These are phyloP conservation scores for Tulasnella sp. DNA, from an alignment of 768 basidiomycete species.

Conservation along the genomic window DNA sequence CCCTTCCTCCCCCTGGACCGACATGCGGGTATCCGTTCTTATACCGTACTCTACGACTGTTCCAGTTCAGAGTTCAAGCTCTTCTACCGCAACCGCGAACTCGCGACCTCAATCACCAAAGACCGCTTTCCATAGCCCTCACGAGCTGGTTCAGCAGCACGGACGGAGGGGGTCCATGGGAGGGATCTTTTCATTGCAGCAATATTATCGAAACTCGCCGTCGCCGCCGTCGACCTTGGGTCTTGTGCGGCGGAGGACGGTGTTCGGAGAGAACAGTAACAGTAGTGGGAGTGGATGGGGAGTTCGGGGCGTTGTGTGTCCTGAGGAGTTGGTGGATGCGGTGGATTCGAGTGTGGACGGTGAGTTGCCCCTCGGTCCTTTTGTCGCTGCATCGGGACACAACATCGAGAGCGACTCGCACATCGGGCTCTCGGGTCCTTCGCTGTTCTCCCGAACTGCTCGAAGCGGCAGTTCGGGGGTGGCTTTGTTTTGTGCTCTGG, in stretches of 20 bases:
- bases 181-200: slow-evolving; percentile 6
- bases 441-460: background rate
- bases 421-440: background rate
- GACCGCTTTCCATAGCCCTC: background rate
- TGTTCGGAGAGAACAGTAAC: slow-evolving; percentile 19
- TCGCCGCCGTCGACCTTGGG: slow-evolving; percentile 11
- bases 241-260: slow-evolving; percentile 14
- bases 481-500: slow-evolving; percentile 2
- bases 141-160: slow-evolving; percentile 6
- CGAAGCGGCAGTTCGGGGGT: background rate
- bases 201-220: slow-evolving; percentile 1
- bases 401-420: slow-evolving; percentile 5
- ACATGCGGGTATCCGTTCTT: slow-evolving; percentile 22
- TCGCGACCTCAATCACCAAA: background rate
- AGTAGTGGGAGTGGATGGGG: slow-evolving; percentile 2
- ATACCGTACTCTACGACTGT: slow-evolving; percentile 23
- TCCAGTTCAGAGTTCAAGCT: slow-evolving; percentile 12
- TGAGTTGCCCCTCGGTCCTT: slow-evolving; percentile 25
- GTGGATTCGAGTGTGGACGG: slow-evolving; percentile 26
- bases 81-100: background rate
- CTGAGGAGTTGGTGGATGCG: slow-evolving; percentile 31
- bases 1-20: slow-evolving; percentile 13
- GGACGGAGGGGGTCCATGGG: slow-evolving; percentile 2
- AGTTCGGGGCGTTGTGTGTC: slow-evolving; percentile 21
- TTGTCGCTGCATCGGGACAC: slow-evolving; percentile 5